Evolutionary conservation across 163 green algal genomes (phyloP).

Genomic region (Chloromonas sp.): DNA sequence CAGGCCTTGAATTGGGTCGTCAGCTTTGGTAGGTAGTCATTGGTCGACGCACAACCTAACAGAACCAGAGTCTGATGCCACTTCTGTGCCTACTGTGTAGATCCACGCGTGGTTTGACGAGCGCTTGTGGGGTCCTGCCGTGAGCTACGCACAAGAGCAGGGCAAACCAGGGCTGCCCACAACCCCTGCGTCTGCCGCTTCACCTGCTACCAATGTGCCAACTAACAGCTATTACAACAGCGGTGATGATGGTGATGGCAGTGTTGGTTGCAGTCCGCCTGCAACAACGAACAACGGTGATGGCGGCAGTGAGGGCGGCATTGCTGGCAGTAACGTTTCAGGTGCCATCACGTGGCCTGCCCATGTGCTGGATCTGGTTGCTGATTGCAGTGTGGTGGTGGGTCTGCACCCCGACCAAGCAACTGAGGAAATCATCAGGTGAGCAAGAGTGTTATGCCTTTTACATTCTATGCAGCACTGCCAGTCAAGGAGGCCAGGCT

Average conservation of each 20-base stretch:
- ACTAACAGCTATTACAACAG: neutral
- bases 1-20: no score
- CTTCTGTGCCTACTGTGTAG: no score
- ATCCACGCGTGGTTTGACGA: no score
- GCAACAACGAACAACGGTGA: neutral
- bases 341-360: neutral
- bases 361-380: neutral
- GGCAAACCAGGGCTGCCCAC: no score
- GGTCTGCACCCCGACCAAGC: slow-evolving; percentile 72
- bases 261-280: neutral
- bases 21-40: no score
- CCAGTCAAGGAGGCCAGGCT: no score
- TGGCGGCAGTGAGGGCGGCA: neutral
- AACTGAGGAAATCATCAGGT: slow-evolving; percentile 58
- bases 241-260: neutral
- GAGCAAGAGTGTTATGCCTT: neutral
- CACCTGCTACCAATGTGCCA: neutral
- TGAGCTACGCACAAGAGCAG: no score
- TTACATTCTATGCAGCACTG: no score
- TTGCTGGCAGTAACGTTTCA: slow-evolving; percentile 4
- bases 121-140: no score
- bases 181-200: neutral
- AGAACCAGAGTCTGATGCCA: no score
- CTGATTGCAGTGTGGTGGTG: slow-evolving; percentile 35
- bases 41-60: no score